phyloP scores from a whole-genome alignment of 2,329 filamentous ascomycete species.

The Colletotrichum sp. region DNA sequence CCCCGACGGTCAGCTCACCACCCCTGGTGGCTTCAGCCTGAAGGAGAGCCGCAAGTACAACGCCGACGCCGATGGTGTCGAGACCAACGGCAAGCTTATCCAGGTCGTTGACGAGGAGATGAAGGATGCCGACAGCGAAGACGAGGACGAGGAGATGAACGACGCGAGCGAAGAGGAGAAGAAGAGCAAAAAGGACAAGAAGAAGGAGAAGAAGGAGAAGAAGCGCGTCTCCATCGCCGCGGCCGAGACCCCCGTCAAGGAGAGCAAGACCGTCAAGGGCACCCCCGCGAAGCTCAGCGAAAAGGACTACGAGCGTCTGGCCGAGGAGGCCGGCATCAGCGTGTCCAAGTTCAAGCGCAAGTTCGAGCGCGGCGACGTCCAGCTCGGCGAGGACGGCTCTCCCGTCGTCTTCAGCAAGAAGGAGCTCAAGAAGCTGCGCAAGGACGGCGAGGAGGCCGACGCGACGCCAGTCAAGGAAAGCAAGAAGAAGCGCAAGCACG shows the following conservation, averaged over 20 bases:
- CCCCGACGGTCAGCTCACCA: constrained; percentile 69
- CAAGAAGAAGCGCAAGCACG: constrained; percentile 77
- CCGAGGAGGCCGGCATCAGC: constrained; percentile 71
- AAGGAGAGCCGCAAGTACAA: constrained; percentile 97
- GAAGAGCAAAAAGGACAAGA: constrained; percentile 42
- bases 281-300: constrained; percentile 50
- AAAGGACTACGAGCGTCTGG: constrained; percentile 63
- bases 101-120: constrained; percentile 51
- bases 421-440: constrained; percentile 75
- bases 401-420: constrained; percentile 76
- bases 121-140: constrained; percentile 38
- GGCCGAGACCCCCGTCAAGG: constrained; percentile 37
- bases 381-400: constrained; percentile 67
- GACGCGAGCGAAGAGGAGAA: constrained; percentile 40
- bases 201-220: constrained; percentile 36
- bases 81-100: constrained; percentile 45
- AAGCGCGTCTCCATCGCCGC: constrained; percentile 23
- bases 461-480: constrained; percentile 48
- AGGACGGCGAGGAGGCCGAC: constrained; percentile 56
- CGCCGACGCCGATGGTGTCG: constrained; percentile 85
- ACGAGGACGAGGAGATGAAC: constrained; percentile 47
- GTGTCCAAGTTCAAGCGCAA: constrained; percentile 81
- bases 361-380: constrained; percentile 76
- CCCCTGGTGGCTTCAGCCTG: constrained; percentile 83
- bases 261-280: constrained; percentile 24